These are phyloP conservation scores for Erysimum cheiranthoides DNA, from an alignment of 345 rosid species.

Conservation along the genomic window DNA sequence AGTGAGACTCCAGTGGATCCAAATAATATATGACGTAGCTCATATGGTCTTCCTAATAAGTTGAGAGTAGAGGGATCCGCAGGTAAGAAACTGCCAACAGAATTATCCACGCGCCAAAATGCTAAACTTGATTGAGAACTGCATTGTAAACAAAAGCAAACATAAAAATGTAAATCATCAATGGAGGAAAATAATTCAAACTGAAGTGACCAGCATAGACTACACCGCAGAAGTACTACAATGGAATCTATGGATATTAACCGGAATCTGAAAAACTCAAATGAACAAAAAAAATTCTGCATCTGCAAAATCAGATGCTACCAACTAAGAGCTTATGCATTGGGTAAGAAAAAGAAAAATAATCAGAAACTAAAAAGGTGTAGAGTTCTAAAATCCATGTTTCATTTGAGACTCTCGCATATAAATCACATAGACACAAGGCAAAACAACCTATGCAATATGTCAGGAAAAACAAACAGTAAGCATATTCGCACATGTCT, in stretches of 20 bases:
- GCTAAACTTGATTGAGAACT: conserved; percentile 69
- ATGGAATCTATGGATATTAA: conserved; percentile 27
- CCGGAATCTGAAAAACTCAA: conserved; percentile 13
- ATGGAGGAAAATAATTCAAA: conserved; percentile 26
- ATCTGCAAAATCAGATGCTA: conserved; percentile 24
- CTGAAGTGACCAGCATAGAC: conserved; percentile 27
- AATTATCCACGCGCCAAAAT: conserved; percentile 94
- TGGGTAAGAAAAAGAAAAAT: conserved; percentile 12
- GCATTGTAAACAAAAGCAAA: conserved; percentile 46
- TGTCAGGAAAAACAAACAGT: conserved; percentile 11
- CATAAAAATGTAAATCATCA: conserved; percentile 18
- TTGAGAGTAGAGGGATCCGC: conserved; percentile 61
- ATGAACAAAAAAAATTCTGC: conserved; percentile 29
- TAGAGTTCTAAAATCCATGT: conserved; percentile 17
- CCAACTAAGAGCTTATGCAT: conserved; percentile 20
- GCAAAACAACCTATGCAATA: background rate
- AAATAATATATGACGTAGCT: conserved; percentile 71
- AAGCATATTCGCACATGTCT: conserved; percentile 12
- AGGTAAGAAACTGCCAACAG: conserved; percentile 87
- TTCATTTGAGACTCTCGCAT: conserved; percentile 10
- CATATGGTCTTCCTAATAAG: conserved; percentile 72
- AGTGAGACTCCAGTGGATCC: conserved; percentile 56
- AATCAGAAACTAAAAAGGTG: conserved; percentile 15
- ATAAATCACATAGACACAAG: conserved; percentile 19
- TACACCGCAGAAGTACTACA: conserved; percentile 13